Conservation (phyloP, 73 alveolate species). For the Uronychia setigera region DNA sequence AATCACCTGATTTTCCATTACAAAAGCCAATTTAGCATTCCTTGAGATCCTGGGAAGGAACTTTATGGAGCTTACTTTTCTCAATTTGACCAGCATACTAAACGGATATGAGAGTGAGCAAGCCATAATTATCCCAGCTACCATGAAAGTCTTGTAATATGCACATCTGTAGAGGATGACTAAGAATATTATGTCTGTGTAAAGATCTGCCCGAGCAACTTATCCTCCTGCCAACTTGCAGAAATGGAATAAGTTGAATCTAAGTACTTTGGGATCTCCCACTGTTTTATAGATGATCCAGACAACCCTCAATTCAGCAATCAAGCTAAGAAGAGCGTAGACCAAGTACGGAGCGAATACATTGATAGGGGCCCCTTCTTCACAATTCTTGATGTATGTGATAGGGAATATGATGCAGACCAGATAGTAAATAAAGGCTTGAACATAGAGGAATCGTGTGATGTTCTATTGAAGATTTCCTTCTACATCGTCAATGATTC, state of each 20-base stretch:
- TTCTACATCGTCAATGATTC: neutral
- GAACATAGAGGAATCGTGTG: neutral
- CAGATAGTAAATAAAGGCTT: neutral
- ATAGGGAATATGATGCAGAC: neutral
- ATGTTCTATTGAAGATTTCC: neutral
- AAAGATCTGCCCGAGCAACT: neutral
- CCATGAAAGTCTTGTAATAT: neutral
- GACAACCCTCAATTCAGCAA: neutral
- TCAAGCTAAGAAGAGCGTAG: neutral
- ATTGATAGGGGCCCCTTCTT: slow-evolving; percentile 1
- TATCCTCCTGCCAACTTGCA: neutral
- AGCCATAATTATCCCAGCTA: neutral
- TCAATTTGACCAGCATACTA: neutral
- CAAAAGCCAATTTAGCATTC: slow-evolving; percentile 5
- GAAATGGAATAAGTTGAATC: neutral
- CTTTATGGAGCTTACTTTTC: neutral
- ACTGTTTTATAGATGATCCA: neutral
- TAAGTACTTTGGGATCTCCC: neutral
- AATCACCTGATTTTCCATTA: neutral
- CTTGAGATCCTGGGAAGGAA: slow-evolving; percentile 5
- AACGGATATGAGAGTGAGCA: neutral
- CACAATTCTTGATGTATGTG: neutral
- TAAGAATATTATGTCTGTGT: neutral
- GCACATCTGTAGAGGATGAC: neutral
- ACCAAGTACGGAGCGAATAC: neutral